Evolutionary conservation across 2,329 filamentous ascomycete genomes (phyloP), one percentile per base, ranked within the genome.

Genomic region (Cladosporium sp.): DNA sequence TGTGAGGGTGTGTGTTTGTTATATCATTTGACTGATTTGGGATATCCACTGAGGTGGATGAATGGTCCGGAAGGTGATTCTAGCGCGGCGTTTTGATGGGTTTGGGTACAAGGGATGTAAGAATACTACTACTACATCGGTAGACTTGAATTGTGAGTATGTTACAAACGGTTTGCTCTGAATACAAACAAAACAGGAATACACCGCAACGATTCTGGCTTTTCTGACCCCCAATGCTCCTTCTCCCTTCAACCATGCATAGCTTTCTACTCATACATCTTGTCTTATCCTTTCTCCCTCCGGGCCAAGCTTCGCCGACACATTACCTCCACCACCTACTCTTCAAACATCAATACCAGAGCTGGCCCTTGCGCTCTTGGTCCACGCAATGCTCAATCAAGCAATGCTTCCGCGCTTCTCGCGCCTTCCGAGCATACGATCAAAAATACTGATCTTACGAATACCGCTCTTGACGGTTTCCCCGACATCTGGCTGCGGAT

Each of bases 391-490:
- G 7, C 8, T 19, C 12, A 40, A 11, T 43, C 41, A 43, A 9
- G 36, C 35, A 18, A 51, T 42, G 43, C 54, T 55, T 41, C 47
- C 22, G 18, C 55, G 32, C 32, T 52, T 58, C 53, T 56, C 55
- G 33, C 51, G 53, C 52, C 60, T 60, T 3, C 65, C 66, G 35
- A 66, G 51, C 53, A 67, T 52, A n/a, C 61, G 58, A 47, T 67
- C 63, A 55, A 69, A 59, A 38, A 69, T 65, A 12, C 54, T 60
- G 42, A 55, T 53, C 53, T 64, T 66, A 43, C 63, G 56, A 19
- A 32, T 39, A 22, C 33, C 38, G 33, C 35, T 33, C 40, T 39
- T 43, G 13, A 39, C 20, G 5, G 30, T 16, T 4, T 15, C 38
- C 16, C 19, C 16, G 4, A 20, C n/a, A 22, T 35, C 36, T 16